Evolutionary conservation across 2,329 filamentous ascomycete genomes (phyloP).

Genomic region (Ophiocordyceps camponoti-saundersi): DNA sequence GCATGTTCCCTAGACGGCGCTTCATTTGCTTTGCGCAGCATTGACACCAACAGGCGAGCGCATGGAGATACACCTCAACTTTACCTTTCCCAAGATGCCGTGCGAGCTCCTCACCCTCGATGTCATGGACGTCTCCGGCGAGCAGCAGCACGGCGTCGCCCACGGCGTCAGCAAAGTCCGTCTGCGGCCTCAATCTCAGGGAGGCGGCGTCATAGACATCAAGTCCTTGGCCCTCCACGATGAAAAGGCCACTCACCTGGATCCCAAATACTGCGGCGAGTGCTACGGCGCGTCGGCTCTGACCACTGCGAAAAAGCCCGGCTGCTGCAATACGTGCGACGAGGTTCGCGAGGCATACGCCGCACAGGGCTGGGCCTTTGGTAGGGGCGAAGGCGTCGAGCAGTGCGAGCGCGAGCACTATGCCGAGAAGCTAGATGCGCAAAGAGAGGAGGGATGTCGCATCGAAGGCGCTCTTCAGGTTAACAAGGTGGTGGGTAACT

Average conservation of each 20-base stretch:
- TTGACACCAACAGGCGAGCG: slow-evolving; percentile 52
- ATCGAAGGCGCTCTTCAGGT: slow-evolving; percentile 84
- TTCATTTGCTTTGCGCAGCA: background rate
- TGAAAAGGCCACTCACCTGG: slow-evolving; percentile 59
- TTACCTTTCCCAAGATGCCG: slow-evolving; percentile 84
- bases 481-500: slow-evolving; percentile 98
- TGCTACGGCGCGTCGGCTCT: slow-evolving; percentile 80
- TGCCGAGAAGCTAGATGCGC: slow-evolving; percentile 68
- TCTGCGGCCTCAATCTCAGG: slow-evolving; percentile 53
- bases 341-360: slow-evolving; percentile 95
- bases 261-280: slow-evolving; percentile 79
- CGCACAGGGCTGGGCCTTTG: slow-evolving; percentile 81
- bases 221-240: slow-evolving; percentile 50
- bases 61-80: slow-evolving; percentile 98
- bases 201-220: slow-evolving; percentile 57
- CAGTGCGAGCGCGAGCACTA: slow-evolving; percentile 95
- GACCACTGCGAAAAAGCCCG: slow-evolving; percentile 52
- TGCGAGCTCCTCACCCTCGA: slow-evolving; percentile 93
- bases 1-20: background rate
- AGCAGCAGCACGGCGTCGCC: slow-evolving; percentile 86
- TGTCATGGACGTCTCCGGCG: slow-evolving; percentile 97
- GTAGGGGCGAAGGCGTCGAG: slow-evolving; percentile 78
- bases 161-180: slow-evolving; percentile 88
- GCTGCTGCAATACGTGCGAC: slow-evolving; percentile 93
- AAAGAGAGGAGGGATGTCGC: slow-evolving; percentile 83